A percentile compares a stretch with the other conserved stretches of the same genome.
Conservation (phyloP, 176 grass and related monocot genomes). For the Rhipidocladum racemiflorum region DNA sequence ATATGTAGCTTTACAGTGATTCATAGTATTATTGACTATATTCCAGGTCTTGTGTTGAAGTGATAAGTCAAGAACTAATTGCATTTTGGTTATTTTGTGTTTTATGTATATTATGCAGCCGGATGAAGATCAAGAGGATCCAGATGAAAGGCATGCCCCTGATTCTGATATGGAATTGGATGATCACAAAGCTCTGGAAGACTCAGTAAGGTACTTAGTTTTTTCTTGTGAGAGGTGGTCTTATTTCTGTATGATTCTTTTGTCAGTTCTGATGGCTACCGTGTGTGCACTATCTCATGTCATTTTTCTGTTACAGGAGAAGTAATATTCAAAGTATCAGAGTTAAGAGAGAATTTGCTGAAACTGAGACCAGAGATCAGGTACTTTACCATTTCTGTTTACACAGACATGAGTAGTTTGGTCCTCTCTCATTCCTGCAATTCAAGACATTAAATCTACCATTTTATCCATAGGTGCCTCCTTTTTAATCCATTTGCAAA, state of each 20-base stretch:
- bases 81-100: slow-evolving; percentile 30
- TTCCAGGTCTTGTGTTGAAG: slow-evolving; percentile 1
- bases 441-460: background rate
- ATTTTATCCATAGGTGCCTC: background rate
- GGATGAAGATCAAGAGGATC: slow-evolving; percentile 90
- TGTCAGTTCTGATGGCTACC: background rate
- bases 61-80: slow-evolving; percentile 36
- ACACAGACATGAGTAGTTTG: background rate
- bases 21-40: background rate
- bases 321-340: slow-evolving; percentile 48
- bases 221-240: background rate
- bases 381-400: slow-evolving; percentile 39
- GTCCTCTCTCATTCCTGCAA: background rate
- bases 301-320: slow-evolving; percentile 39
- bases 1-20: background rate
- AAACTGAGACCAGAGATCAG: slow-evolving; percentile 54
- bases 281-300: background rate
- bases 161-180: slow-evolving; percentile 76
- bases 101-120: slow-evolving; percentile 45
- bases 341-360: slow-evolving; percentile 72
- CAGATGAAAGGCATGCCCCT: slow-evolving; percentile 70
- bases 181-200: slow-evolving; percentile 44
- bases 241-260: background rate
- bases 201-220: slow-evolving; percentile 40
- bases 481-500: background rate